phyloP scores from a whole-genome alignment of 805 yeast genomes.

The Metschnikowia cubensis region DNA sequence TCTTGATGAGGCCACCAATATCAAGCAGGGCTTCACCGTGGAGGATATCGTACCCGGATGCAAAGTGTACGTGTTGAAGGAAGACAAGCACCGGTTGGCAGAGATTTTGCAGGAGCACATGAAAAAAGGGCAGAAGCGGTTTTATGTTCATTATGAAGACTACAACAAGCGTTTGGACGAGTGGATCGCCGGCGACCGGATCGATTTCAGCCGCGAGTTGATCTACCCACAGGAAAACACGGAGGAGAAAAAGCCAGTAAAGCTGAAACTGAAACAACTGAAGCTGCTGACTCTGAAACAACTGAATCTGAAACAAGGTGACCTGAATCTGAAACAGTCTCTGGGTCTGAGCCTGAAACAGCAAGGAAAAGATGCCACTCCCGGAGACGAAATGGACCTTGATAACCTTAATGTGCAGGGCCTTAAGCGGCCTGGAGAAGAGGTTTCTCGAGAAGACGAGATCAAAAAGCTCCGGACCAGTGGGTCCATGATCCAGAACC shows the following conservation, averaged over 20 bases:
- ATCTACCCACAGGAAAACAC: slow-evolving; percentile 64
- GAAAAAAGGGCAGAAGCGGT: slow-evolving; percentile 72
- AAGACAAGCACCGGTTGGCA: slow-evolving; percentile 73
- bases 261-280: slow-evolving; percentile 22
- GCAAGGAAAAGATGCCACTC: slow-evolving; percentile 14
- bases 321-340: slow-evolving; percentile 6
- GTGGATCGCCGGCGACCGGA: slow-evolving; percentile 75
- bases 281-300: slow-evolving; percentile 19
- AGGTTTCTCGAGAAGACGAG: slow-evolving; percentile 83
- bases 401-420: slow-evolving; percentile 87
- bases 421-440: slow-evolving; percentile 58
- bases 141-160: slow-evolving; percentile 91
- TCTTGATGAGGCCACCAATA: background rate
- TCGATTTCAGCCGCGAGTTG: slow-evolving; percentile 68
- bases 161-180: slow-evolving; percentile 96
- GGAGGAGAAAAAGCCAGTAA: slow-evolving; percentile 37
- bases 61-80: slow-evolving; percentile 78
- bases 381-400: slow-evolving; percentile 71
- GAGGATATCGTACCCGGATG: slow-evolving; percentile 70
- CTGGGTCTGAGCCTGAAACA: background rate
- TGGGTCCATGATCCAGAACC: slow-evolving; percentile 95
- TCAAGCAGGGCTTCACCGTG: slow-evolving; percentile 20
- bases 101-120: slow-evolving; percentile 76
- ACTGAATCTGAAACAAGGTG: slow-evolving; percentile 5
- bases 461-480: slow-evolving; percentile 85